Evolutionary conservation across 106 monocot species (phyloP).

Genomic region (Allium sativum): DNA sequence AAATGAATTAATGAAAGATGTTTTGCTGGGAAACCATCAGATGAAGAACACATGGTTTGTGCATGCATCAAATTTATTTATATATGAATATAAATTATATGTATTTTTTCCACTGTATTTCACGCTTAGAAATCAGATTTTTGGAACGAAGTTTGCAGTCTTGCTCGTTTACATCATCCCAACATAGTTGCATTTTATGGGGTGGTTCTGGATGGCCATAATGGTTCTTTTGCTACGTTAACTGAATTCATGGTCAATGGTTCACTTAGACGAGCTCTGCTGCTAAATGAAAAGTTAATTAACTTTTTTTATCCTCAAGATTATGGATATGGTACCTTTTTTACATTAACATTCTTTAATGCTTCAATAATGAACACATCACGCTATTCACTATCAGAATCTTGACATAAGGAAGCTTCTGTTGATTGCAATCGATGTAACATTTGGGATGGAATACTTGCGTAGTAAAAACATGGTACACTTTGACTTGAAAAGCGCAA

Average conservation of each 20-base stretch:
- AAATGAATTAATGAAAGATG: conserved; percentile 75
- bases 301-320: too few species aligned
- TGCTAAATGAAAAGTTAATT: conserved; percentile 54
- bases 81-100: background rate
- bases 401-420: conserved; percentile 33
- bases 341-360: background rate
- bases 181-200: conserved; percentile 78
- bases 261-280: conserved; percentile 54
- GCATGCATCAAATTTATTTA: background rate
- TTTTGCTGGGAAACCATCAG: conserved; percentile 74
- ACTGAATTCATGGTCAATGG: conserved; percentile 86
- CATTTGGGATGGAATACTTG: conserved; percentile 63
- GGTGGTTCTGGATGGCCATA: conserved; percentile 62
- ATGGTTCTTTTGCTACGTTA: conserved; percentile 59
- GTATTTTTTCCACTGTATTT: background rate
- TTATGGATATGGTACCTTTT: too few species aligned
- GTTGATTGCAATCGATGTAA: conserved; percentile 50
- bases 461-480: conserved; percentile 50
- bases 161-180: conserved; percentile 72
- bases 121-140: conserved; percentile 49
- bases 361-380: background rate
- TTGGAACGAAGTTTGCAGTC: conserved; percentile 76
- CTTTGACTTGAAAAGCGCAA: conserved; percentile 56
- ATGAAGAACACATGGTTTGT: conserved; percentile 55
- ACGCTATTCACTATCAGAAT: conserved; percentile 2